These are phyloP conservation scores for Alternaria panax DNA, from an alignment of 2,329 filamentous ascomycete species.

Conservation along the genomic window DNA sequence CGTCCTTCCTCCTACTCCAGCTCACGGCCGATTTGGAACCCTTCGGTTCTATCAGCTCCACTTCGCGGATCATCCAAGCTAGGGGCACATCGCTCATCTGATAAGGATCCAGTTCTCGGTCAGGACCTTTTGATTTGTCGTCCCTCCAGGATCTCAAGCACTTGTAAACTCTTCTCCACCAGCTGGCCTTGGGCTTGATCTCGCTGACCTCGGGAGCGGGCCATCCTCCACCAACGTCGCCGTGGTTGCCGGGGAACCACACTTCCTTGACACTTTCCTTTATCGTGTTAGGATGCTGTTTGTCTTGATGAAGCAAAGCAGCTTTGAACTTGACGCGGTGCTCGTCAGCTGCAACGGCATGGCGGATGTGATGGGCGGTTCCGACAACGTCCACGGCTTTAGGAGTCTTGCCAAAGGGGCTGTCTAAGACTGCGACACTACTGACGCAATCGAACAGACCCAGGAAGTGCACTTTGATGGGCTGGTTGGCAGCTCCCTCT, in stretches of 20 bases:
- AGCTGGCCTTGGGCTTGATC: neutral
- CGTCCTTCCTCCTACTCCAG: neutral
- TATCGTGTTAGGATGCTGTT: constrained; percentile 20
- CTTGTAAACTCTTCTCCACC: constrained; percentile 3
- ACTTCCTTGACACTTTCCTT: constrained; percentile 40
- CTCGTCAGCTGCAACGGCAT: constrained; percentile 57
- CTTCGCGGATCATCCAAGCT: constrained; percentile 12
- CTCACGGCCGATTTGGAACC: neutral
- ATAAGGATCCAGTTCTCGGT: neutral
- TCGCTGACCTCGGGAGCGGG: neutral
- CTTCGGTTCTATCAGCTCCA: constrained; percentile 1
- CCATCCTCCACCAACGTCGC: constrained; percentile 55
- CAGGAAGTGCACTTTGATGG: constrained; percentile 53
- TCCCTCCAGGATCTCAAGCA: neutral
- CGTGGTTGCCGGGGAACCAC: constrained; percentile 56
- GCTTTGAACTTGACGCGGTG: constrained; percentile 55
- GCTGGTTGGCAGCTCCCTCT: constrained; percentile 20
- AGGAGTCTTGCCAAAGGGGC: constrained; percentile 51
- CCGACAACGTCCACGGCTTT: constrained; percentile 34
- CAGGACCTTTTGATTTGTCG: neutral
- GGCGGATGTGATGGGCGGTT: constrained; percentile 50
- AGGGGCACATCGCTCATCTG: constrained; percentile 10
- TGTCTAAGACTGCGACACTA: constrained; percentile 52
- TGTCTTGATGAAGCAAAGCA: constrained; percentile 46
- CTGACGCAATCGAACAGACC: constrained; percentile 55